These are phyloP conservation scores for Plasmopara muralis DNA, from an alignment of 352 stramenopile genomes.

Conservation along the genomic window DNA sequence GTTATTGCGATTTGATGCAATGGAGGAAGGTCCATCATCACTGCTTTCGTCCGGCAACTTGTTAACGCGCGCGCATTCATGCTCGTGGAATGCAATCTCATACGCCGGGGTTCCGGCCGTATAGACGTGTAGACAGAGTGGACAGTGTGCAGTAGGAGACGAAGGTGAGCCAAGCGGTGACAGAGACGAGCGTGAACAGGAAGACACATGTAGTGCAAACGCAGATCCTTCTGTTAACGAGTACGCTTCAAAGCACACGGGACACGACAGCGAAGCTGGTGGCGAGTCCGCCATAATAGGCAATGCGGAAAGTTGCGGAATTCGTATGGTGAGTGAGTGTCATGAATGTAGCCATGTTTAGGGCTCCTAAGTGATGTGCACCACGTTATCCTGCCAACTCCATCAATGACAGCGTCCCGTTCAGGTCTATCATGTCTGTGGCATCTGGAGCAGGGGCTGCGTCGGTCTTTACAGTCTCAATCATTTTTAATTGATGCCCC, in stretches of 20 bases:
- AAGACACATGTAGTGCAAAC: constrained; percentile 52
- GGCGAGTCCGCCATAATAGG: constrained; percentile 13
- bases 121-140: constrained; percentile 65
- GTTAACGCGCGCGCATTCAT: constrained; percentile 71
- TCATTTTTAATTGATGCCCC: constrained; percentile 25
- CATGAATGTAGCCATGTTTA: no score
- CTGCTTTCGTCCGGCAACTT: constrained; percentile 7
- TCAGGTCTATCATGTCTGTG: constrained; percentile 41
- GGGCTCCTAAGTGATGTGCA: not conserved
- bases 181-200: constrained; percentile 27
- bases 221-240: constrained; percentile 10
- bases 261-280: constrained; percentile 26
- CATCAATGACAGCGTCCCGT: constrained; percentile 9
- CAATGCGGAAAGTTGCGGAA: constrained; percentile 1
- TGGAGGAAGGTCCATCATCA: not conserved
- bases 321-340: not conserved
- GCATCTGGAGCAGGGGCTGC: constrained; percentile 43
- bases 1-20: not conserved
- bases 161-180: constrained; percentile 13
- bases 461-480: constrained; percentile 28
- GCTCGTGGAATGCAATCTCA: constrained; percentile 71
- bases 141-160: constrained; percentile 26
- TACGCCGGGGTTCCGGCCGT: constrained; percentile 29
- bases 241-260: constrained; percentile 43
- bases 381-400: not conserved